Evolutionary conservation across 495 filamentous ascomycete species (phyloP).

Genomic region (Tuber umbilicatum): DNA sequence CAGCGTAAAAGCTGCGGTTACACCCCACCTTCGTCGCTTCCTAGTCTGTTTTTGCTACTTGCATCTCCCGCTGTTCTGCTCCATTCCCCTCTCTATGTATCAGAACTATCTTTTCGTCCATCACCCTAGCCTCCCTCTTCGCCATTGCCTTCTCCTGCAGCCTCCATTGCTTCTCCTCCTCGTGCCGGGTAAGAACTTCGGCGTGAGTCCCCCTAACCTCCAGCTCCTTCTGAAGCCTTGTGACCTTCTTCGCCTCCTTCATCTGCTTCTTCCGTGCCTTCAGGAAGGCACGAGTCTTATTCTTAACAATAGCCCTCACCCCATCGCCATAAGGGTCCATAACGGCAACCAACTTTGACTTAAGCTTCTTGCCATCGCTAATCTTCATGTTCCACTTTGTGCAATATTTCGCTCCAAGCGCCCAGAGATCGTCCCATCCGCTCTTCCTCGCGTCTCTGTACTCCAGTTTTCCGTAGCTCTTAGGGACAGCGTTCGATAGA

Average conservation of each 20-base stretch:
- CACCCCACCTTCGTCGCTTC: background rate
- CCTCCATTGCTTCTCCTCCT: background rate
- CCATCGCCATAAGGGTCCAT: background rate
- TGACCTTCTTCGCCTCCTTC: background rate
- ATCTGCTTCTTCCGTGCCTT: constrained; percentile 4
- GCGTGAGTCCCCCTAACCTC: background rate
- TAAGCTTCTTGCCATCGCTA: too few relatives aligned
- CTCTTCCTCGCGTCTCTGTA: too few relatives aligned
- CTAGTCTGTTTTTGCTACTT: background rate
- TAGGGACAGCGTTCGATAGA: too few relatives aligned
- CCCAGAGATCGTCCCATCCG: too few relatives aligned
- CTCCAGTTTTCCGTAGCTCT: too few relatives aligned
- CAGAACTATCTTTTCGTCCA: background rate
- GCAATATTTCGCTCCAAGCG: too few relatives aligned
- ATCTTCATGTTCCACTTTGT: too few relatives aligned
- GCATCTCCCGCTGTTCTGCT: background rate
- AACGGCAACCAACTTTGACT: too few relatives aligned
- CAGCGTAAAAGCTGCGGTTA: background rate
- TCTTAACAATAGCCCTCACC: background rate
- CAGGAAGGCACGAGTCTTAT: background rate
- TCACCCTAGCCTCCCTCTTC: background rate
- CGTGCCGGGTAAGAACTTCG: background rate
- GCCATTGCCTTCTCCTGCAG: background rate
- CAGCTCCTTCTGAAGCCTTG: background rate
- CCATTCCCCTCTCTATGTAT: background rate